phyloP scores from a whole-genome alignment of 2,329 filamentous ascomycete species.

The Phyllosticta citribraziliensis region DNA sequence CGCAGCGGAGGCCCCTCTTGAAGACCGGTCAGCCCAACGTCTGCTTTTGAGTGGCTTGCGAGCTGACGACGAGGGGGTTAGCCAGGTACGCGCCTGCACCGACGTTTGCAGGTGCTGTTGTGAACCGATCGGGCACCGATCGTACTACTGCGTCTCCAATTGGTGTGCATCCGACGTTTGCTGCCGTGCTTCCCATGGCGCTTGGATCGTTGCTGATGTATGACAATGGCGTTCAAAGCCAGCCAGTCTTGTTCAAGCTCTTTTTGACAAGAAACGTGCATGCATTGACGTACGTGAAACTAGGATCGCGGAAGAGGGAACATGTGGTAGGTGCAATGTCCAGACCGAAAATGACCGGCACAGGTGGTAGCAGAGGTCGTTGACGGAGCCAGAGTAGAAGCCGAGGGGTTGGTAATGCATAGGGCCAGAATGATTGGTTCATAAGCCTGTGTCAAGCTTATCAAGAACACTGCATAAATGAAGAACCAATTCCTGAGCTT shows the following conservation, averaged over 20 bases:
- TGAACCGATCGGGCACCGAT: slow-evolving; percentile 5
- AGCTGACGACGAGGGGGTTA: slow-evolving; percentile 1
- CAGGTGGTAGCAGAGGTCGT: background rate
- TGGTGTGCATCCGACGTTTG: background rate
- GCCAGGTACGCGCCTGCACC: slow-evolving; percentile 7
- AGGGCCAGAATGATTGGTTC: background rate
- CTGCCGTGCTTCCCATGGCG: background rate
- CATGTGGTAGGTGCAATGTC: background rate
- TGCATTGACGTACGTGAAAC: background rate
- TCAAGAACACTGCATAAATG: background rate
- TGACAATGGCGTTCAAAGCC: background rate
- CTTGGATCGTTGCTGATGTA: background rate
- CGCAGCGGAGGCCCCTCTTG: slow-evolving; percentile 1
- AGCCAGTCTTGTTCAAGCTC: background rate
- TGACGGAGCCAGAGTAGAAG: background rate
- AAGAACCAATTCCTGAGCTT: background rate
- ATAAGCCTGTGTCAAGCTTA: background rate
- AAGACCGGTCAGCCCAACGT: background rate
- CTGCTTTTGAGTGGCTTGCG: background rate
- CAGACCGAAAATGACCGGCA: background rate
- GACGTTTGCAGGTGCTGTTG: slow-evolving; percentile 1
- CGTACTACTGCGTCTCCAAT: slow-evolving; percentile 3
- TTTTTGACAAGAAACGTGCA: background rate
- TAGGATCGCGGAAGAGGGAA: background rate
- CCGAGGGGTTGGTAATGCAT: background rate